Conservation (phyloP, 2,329 filamentous ascomycete species). For the Alternaria incomplexa region DNA sequence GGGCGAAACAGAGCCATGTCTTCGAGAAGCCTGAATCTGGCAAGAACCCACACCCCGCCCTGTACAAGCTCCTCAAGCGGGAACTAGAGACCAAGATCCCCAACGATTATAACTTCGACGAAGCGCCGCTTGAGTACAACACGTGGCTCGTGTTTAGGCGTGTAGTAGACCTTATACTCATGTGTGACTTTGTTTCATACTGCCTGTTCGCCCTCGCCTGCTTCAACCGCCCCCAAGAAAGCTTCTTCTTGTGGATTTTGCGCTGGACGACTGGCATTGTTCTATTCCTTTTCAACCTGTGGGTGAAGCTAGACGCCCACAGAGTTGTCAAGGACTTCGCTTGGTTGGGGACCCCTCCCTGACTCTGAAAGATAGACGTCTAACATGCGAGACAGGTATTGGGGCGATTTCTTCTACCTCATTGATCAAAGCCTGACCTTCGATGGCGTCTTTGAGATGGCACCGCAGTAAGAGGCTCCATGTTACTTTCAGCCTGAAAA, state of each 20-base stretch:
- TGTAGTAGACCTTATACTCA: slow-evolving; percentile 93
- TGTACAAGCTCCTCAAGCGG: slow-evolving; percentile 83
- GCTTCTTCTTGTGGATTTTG: slow-evolving; percentile 68
- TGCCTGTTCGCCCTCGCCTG: slow-evolving; percentile 94
- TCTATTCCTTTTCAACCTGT: slow-evolving; percentile 91
- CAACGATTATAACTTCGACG: slow-evolving; percentile 90
- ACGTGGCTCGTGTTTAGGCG: slow-evolving; percentile 97
- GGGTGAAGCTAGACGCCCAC: slow-evolving; percentile 98
- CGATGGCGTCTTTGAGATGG: slow-evolving; percentile 98
- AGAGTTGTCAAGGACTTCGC: slow-evolving; percentile 98
- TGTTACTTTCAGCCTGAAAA: neutral
- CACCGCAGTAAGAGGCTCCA: slow-evolving; percentile 63
- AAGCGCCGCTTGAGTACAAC: slow-evolving; percentile 96
- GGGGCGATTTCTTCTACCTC: slow-evolving; percentile 99
- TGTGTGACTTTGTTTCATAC: slow-evolving; percentile 99
- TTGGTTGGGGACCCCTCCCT: slow-evolving; percentile 59
- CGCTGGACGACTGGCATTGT: slow-evolving; percentile 81
- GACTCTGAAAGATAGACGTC: neutral
- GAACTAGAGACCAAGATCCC: slow-evolving; percentile 96
- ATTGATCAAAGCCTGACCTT: slow-evolving; percentile 98
- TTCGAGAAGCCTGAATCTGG: slow-evolving; percentile 85
- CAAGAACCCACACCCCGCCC: slow-evolving; percentile 78
- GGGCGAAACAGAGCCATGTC: slow-evolving; percentile 84
- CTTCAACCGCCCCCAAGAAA: slow-evolving; percentile 78
- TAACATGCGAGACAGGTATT: slow-evolving; percentile 62